Evolutionary conservation across 108 stramenopile species (phyloP).

Genomic region (Cyclotella cryptica): DNA sequence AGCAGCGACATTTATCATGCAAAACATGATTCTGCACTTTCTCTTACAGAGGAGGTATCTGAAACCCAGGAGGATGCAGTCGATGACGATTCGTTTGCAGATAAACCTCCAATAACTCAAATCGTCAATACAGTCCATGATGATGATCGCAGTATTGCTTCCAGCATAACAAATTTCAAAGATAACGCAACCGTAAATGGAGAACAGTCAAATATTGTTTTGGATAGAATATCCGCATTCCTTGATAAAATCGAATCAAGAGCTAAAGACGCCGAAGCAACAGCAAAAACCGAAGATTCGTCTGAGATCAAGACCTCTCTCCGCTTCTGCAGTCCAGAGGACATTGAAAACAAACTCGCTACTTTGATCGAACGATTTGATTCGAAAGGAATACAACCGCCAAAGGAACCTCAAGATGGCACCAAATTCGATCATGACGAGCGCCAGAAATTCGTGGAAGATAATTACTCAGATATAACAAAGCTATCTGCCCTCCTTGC

Average conservation of each 20-base stretch:
- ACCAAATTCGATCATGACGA: slow-evolving; percentile 3
- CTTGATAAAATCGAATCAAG: slow-evolving; percentile 36
- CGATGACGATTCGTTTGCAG: neutral
- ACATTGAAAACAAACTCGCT: slow-evolving; percentile 39
- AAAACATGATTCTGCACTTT: slow-evolving; percentile 3
- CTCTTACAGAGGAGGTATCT: neutral
- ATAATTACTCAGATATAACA: slow-evolving; percentile 28
- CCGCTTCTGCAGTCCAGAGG: slow-evolving; percentile 25
- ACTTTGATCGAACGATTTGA: slow-evolving; percentile 39
- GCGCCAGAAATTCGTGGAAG: slow-evolving; percentile 30
- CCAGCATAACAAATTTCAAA: slow-evolving; percentile 43
- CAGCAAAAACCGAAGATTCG: neutral
- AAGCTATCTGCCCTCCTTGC: slow-evolving; percentile 40
- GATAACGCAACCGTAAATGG: slow-evolving; percentile 9
- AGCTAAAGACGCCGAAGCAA: neutral
- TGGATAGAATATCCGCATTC: slow-evolving; percentile 38
- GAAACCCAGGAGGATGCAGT: neutral
- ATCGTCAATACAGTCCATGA: slow-evolving; percentile 25
- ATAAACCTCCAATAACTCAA: slow-evolving; percentile 30
- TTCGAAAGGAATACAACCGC: slow-evolving; percentile 6
- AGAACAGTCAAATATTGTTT: slow-evolving; percentile 26
- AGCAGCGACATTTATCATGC: neutral
- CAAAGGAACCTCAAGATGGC: neutral
- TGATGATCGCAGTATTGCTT: slow-evolving; percentile 49
- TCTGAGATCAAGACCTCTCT: neutral